phyloP scores from a whole-genome alignment of 179 eudicot genomes.

The Beta macrorhiza region DNA sequence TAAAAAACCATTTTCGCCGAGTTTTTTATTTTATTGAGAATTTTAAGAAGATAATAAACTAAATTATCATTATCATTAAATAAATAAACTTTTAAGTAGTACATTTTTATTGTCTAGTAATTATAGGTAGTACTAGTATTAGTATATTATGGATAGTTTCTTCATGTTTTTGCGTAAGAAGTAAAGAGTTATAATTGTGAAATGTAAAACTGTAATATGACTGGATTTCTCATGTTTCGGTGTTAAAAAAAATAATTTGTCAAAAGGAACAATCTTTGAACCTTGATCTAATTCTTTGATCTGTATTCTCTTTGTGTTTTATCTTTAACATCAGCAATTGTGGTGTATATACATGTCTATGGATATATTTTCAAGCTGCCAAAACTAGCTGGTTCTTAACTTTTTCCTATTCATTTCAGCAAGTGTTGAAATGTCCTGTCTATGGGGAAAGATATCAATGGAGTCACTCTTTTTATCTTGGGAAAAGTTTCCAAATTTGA shows the following conservation, averaged over 20 bases:
- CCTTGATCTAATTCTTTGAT: constrained; percentile 2
- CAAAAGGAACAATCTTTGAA: not conserved
- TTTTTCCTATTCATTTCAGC: constrained; percentile 41
- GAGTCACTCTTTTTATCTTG: constrained; percentile 65
- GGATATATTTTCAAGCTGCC: not conserved
- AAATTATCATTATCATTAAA: not conserved
- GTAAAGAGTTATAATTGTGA: not conserved
- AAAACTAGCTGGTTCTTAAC: not conserved
- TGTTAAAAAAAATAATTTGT: not conserved
- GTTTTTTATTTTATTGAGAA: not conserved
- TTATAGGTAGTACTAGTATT: not conserved
- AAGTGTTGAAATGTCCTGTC: constrained; percentile 56
- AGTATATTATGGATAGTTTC: too few relatives aligned
- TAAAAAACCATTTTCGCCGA: not conserved
- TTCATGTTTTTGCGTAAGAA: too few relatives aligned
- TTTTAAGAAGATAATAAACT: not conserved
- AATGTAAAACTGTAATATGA: not conserved
- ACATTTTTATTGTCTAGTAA: not conserved
- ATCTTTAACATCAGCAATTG: not conserved
- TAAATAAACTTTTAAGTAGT: not conserved
- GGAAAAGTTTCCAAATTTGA: constrained; percentile 72
- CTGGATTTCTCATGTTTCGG: not conserved
- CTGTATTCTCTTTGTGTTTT: not conserved
- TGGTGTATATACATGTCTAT: not conserved
- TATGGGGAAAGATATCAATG: constrained; percentile 79